Conservation (phyloP, 129 eudicot species). For the Lactuca sativa region DNA sequence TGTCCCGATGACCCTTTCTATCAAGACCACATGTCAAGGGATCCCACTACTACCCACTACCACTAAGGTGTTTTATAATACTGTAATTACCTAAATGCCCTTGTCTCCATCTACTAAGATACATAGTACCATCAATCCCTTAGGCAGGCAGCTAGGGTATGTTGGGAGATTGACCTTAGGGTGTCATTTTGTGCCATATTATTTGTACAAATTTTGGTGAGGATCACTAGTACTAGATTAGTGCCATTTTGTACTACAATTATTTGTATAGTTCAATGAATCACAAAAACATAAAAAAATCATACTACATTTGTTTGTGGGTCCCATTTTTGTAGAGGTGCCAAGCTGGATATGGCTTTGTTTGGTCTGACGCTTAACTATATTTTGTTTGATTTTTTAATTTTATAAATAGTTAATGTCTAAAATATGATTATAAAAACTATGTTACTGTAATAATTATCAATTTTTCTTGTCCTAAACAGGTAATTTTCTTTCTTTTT, state of each 20-base stretch:
- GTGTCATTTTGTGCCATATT: not conserved
- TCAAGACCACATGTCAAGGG: conserved; percentile 54
- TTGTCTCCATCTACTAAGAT: not conserved
- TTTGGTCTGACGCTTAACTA: too few species aligned
- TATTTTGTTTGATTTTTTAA: too few species aligned
- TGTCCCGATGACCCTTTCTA: conserved; percentile 85
- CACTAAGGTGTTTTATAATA: not conserved
- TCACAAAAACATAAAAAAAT: not conserved
- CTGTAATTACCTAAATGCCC: conserved; percentile 18
- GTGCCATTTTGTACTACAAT: conserved; percentile 23
- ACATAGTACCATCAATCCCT: not conserved
- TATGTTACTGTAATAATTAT: too few species aligned
- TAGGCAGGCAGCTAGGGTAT: not conserved
- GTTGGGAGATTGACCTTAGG: not conserved
- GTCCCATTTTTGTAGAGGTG: not conserved
- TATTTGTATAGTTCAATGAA: conserved; percentile 23
- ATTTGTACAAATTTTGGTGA: not conserved
- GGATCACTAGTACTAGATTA: not conserved
- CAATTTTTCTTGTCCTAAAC: too few species aligned
- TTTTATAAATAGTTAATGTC: too few species aligned
- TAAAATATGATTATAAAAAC: too few species aligned
- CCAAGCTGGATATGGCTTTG: too few species aligned
- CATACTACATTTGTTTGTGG: not conserved
- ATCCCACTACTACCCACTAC: conserved; percentile 9
- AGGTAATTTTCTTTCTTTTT: too few species aligned